Conservation (phyloP, 352 stramenopile species). For the Phytophthora tubulina region DNA sequence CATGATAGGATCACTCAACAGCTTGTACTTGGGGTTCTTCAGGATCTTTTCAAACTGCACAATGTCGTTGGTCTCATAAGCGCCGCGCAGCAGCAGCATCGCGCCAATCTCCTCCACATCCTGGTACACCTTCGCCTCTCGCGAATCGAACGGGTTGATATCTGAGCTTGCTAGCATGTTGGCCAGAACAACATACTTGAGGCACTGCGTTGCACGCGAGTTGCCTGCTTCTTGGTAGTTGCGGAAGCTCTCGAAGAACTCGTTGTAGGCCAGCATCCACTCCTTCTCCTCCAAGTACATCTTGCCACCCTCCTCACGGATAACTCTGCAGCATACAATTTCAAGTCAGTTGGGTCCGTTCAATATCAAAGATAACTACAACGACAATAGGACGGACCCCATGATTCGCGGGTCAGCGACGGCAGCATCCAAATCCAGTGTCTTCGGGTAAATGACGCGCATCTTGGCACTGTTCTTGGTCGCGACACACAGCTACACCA, state of each 20-base stretch:
- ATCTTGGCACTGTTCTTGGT: constrained; percentile 92
- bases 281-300: constrained; percentile 93
- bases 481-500: constrained; percentile 77
- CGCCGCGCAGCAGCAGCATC: constrained; percentile 75
- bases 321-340: constrained; percentile 54
- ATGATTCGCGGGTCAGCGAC: constrained; percentile 93
- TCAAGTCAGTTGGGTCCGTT: constrained; percentile 14
- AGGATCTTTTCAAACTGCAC: constrained; percentile 94
- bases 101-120: constrained; percentile 83
- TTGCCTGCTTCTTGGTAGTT: constrained; percentile 95
- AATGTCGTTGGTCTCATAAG: constrained; percentile 93
- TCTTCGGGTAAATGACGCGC: constrained; percentile 91
- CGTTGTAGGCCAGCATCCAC: constrained; percentile 93
- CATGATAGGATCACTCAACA: constrained; percentile 96
- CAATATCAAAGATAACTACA: neutral
- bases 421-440: constrained; percentile 88
- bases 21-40: constrained; percentile 89
- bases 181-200: constrained; percentile 94
- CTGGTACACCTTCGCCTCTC: constrained; percentile 94
- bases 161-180: constrained; percentile 94
- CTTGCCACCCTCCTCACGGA: constrained; percentile 93
- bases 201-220: constrained; percentile 85
- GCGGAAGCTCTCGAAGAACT: constrained; percentile 95
- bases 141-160: constrained; percentile 95
- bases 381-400: constrained; percentile 58